These are phyloP conservation scores for Starmerella vitae DNA, from an alignment of 805 yeast genomes.

Conservation along the genomic window DNA sequence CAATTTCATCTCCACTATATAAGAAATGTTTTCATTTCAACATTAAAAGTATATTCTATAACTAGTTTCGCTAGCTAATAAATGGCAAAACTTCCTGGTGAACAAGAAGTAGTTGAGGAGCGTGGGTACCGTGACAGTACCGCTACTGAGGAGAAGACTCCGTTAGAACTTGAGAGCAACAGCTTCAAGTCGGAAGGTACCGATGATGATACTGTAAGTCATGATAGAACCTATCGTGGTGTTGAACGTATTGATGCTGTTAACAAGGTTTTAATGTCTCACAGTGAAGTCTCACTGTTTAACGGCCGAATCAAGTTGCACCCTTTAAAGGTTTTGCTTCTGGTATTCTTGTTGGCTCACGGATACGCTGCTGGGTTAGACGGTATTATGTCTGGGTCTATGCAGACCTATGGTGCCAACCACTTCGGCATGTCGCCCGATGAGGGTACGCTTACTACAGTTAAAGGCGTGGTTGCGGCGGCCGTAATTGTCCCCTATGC, in stretches of 20 bases:
- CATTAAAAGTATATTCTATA: neutral
- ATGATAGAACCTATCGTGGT: neutral
- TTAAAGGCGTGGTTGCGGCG: slow-evolving; percentile 44
- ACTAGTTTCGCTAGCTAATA: neutral
- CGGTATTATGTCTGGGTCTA: slow-evolving; percentile 41
- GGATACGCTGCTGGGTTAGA: slow-evolving; percentile 52
- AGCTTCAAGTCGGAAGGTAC: neutral
- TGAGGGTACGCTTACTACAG: slow-evolving; percentile 44
- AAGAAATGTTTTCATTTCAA: neutral
- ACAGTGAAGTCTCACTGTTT: slow-evolving; percentile 1
- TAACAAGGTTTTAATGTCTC: slow-evolving; percentile 3
- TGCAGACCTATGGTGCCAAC: slow-evolving; percentile 43
- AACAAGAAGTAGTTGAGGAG: neutral
- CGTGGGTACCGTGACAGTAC: neutral
- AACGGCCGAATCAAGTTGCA: neutral
- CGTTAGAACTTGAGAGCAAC: neutral
- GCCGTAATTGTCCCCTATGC: slow-evolving; percentile 57
- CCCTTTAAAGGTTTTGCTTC: slow-evolving; percentile 19
- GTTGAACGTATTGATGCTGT: slow-evolving; percentile 8
- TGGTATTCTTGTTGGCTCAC: slow-evolving; percentile 40
- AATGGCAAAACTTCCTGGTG: neutral
- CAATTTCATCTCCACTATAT: too few species aligned
- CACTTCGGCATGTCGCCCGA: slow-evolving; percentile 43
- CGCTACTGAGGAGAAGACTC: neutral
- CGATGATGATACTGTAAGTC: neutral